Conservation (phyloP, 1,284 basidiomycete species). For the Volvariella surrecta region DNA sequence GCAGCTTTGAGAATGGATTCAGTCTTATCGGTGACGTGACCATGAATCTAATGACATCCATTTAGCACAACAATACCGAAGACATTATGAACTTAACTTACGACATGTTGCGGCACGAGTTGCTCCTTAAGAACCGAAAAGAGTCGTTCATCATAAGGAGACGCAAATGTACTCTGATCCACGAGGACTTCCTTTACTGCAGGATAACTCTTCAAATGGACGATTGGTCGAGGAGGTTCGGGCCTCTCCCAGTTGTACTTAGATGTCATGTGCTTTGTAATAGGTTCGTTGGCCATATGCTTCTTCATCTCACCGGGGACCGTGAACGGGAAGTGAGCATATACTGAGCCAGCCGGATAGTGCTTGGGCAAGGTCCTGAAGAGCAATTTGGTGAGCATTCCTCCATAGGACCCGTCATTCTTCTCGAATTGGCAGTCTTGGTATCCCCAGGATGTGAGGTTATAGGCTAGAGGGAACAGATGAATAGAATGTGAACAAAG, state of each 20-base stretch:
- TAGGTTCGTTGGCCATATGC: constrained; percentile 18
- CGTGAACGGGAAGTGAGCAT: constrained; percentile 62
- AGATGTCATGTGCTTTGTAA: constrained; percentile 17
- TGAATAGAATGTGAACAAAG: constrained; percentile 1
- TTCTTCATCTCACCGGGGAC: constrained; percentile 38
- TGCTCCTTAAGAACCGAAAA: constrained; percentile 15
- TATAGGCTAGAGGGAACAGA: constrained; percentile 39
- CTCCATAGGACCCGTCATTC: constrained; percentile 64
- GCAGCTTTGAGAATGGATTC: not conserved
- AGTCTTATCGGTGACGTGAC: not conserved
- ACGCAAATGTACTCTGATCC: not conserved
- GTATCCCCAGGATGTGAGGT: constrained; percentile 73
- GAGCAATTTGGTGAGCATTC: constrained; percentile 64
- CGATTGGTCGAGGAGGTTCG: constrained; percentile 14
- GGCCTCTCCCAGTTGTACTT: constrained; percentile 45
- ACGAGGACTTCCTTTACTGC: constrained; percentile 28
- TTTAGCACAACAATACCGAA: not conserved
- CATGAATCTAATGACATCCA: not conserved
- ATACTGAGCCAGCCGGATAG: constrained; percentile 50
- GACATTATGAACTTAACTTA: not conserved
- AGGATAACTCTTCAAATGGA: constrained; percentile 21
- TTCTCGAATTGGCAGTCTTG: constrained; percentile 57
- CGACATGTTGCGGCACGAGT: constrained; percentile 14
- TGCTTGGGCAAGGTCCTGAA: constrained; percentile 61
- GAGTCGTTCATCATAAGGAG: constrained; percentile 19